Base-by-base conservation (phyloP, 78 protist genomes). In the Acrasis kona region DNA sequence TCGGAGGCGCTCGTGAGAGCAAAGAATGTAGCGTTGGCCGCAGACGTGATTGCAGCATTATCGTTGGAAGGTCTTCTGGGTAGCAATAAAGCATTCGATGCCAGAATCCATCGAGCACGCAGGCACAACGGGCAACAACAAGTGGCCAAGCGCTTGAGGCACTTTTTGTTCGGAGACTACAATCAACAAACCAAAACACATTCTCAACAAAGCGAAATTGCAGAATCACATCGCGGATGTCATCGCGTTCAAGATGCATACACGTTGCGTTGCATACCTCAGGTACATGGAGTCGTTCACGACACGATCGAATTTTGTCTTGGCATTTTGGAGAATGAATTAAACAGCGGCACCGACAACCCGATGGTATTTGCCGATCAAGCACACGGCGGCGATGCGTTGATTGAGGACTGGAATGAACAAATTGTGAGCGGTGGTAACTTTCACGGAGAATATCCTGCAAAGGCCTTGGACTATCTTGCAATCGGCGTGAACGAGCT, bases 341-440 rank as follows among this genome's bases (percentile, higher is more conserved):
- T 94, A 69, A 94, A 94, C 76, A 38, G 79, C 58, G 97, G 86
- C 28, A 92, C 96, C 0, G 97, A 94, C 71, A 94, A 94, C 74
- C 97, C 97, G 67, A 87, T 94, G 86, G 93, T 94, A 39, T 92
- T 92, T 36, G 64, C 83, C 29, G 86, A 83, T 1, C 65, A 66
- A 4, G n/a, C n/a, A n/a, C n/a, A 39, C 5, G 31, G 32, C 19
- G 19, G 61, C 34, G 61, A 50, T 50, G 19, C 61, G 19, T 67
- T 67, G 38, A 8, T 30, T 19, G 50, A 58, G 19, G 71, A 67
- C n/a, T 19, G 12, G 28, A 7, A 34, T 19, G 10, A 39, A 32
- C 57, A 65, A 27, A 35, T 73, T 2, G 41, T 89, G 39, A 85
- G 93, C 10, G 91, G 92, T 31, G 97, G 97, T 31, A 91, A 93